Percentiles rank a stretch among this genome's conserved stretches.
Conservation (phyloP, 331 rosid species). For the Malus hybrid region DNA sequence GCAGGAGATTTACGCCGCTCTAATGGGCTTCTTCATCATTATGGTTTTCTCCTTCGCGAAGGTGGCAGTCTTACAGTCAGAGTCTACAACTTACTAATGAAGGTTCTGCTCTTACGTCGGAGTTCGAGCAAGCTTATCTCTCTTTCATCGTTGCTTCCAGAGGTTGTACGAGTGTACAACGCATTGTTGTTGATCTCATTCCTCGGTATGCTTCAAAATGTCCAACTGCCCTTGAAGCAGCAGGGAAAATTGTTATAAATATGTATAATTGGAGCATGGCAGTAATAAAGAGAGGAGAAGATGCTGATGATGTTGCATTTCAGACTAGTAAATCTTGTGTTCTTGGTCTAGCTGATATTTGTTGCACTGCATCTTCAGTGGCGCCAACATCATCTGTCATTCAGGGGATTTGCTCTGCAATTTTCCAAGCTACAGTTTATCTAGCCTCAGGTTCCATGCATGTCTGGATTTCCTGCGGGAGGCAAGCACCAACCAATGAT, state of each 20-base stretch:
- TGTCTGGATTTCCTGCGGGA: no score
- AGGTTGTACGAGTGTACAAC: slow-evolving; percentile 72
- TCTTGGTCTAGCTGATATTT: slow-evolving; percentile 33
- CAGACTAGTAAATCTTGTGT: slow-evolving; percentile 68
- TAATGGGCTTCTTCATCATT: slow-evolving; percentile 75
- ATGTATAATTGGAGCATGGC: slow-evolving; percentile 67
- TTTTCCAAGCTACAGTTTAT: slow-evolving; percentile 33
- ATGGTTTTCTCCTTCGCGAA: slow-evolving; percentile 62
- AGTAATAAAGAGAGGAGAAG: slow-evolving; percentile 56
- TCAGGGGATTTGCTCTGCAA: slow-evolving; percentile 64
- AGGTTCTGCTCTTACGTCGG: slow-evolving; percentile 46
- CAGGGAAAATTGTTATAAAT: slow-evolving; percentile 60
- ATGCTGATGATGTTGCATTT: slow-evolving; percentile 59
- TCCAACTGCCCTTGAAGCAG: slow-evolving; percentile 87
- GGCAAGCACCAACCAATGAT: no score
- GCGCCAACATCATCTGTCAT: slow-evolving; percentile 64
- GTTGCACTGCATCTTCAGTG: slow-evolving; percentile 43
- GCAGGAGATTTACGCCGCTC: slow-evolving; percentile 82
- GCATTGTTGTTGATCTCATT: slow-evolving; percentile 81
- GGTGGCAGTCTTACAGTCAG: slow-evolving; percentile 50
- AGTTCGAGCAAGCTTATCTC: slow-evolving; percentile 47
- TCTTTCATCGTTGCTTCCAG: slow-evolving; percentile 49
- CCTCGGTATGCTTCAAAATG: slow-evolving; percentile 78
- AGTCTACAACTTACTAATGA: slow-evolving; percentile 74
- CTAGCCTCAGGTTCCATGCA: no score